Percentiles rank a stretch among this genome's conserved stretches.
These are phyloP conservation scores for Panaeolus papilionaceus DNA, from an alignment of 768 basidiomycete species.

Conservation along the genomic window DNA sequence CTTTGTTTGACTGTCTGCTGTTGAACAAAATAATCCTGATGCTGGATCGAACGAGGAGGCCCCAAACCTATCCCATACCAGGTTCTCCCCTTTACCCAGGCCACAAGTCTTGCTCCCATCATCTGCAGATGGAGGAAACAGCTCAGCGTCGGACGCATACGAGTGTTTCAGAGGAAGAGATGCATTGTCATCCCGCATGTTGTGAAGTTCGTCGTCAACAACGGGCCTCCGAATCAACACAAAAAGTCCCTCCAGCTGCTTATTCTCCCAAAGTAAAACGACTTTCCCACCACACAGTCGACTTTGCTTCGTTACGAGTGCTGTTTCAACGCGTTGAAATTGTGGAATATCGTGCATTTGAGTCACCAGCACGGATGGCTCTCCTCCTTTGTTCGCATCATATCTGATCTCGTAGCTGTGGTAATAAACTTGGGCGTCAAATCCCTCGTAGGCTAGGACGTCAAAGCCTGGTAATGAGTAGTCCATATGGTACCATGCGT, in stretches of 20 bases:
- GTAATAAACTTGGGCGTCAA: neutral
- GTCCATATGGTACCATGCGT: neutral
- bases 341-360: constrained; percentile 2
- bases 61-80: neutral
- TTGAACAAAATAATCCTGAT: neutral
- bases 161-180: neutral
- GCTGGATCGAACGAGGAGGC: neutral
- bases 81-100: neutral
- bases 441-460: neutral
- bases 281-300: neutral
- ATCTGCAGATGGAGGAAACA: neutral
- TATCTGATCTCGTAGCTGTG: neutral
- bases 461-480: neutral
- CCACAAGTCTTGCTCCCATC: neutral
- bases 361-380: neutral
- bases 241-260: neutral
- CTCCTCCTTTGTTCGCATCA: neutral
- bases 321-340: neutral
- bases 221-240: neutral
- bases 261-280: neutral
- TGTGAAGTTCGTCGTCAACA: neutral
- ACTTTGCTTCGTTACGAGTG: constrained; percentile 1
- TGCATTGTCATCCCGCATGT: neutral
- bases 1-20: neutral
- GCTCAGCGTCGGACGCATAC: neutral